phyloP scores from a whole-genome alignment of 2,329 filamentous ascomycete species.

The Trichoderma sp. region DNA sequence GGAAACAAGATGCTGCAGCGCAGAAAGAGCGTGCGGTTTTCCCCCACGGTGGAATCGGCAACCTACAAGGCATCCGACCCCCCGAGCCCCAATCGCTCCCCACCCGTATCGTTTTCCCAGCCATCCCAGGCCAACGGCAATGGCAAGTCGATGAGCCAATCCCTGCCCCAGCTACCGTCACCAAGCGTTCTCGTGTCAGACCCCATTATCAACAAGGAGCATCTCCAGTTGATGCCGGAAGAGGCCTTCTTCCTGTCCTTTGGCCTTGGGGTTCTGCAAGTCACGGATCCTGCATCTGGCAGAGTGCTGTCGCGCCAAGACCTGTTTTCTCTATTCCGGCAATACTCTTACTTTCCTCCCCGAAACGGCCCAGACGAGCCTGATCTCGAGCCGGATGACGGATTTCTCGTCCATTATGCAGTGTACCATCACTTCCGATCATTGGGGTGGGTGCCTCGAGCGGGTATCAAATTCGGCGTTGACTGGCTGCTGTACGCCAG shows the following conservation, averaged over 20 bases:
- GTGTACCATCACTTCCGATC: constrained; percentile 97
- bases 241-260: constrained; percentile 91
- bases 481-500: constrained; percentile 94
- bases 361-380: constrained; percentile 35
- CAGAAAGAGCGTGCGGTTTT: constrained; percentile 68
- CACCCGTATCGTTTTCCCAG: constrained; percentile 24
- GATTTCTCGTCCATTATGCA: constrained; percentile 80
- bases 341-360: constrained; percentile 66
- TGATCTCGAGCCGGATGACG: constrained; percentile 67
- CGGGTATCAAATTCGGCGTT: constrained; percentile 90
- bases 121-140: constrained; percentile 23
- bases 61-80: constrained; percentile 55
- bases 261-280: constrained; percentile 67
- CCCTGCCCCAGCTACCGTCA: neutral
- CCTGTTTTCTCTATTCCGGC: constrained; percentile 66
- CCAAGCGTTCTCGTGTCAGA: neutral
- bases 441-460: constrained; percentile 88
- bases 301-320: constrained; percentile 49
- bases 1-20: constrained; percentile 36
- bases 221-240: constrained; percentile 86
- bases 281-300: constrained; percentile 51
- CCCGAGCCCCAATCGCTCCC: constrained; percentile 43
- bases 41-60: constrained; percentile 62
- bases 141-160: constrained; percentile 19
- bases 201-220: constrained; percentile 60